Conservation (phyloP, 2,329 filamentous ascomycete genomes). For the Torrubiella hemipterigena region DNA sequence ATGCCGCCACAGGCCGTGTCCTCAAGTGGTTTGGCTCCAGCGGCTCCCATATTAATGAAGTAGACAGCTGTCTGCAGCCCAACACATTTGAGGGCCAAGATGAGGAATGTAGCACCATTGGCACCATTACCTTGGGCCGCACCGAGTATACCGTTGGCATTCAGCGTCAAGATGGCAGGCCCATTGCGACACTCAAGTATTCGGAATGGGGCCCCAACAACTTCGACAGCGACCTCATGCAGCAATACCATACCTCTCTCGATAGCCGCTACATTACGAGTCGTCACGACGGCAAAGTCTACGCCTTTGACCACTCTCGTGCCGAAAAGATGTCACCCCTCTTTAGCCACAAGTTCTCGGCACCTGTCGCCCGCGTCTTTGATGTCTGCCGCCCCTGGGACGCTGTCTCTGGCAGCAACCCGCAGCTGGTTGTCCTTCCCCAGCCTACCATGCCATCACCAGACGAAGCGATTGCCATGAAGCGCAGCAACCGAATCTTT, state of each 20-base stretch:
- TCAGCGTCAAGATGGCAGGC: constrained; percentile 59
- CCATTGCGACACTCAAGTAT: constrained; percentile 82
- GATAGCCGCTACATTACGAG: constrained; percentile 86
- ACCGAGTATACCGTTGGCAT: constrained; percentile 88
- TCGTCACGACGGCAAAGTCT: constrained; percentile 71
- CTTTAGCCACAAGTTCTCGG: constrained; percentile 58
- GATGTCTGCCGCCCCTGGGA: constrained; percentile 70
- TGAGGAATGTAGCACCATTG: constrained; percentile 67
- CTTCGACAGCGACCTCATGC: constrained; percentile 74
- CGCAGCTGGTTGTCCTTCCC: constrained; percentile 71
- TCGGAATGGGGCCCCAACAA: constrained; percentile 94
- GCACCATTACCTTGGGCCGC: constrained; percentile 71
- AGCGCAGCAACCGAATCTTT: constrained; percentile 58
- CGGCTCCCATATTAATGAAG: constrained; percentile 54
- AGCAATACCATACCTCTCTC: constrained; percentile 67
- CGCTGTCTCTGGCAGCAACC: constrained; percentile 48
- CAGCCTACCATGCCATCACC: constrained; percentile 60
- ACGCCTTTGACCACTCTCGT: constrained; percentile 61
- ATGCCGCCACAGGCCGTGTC: constrained; percentile 73
- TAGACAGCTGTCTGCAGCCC: constrained; percentile 63
- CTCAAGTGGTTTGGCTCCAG: constrained; percentile 73
- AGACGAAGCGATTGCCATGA: constrained; percentile 35
- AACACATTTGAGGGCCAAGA: constrained; percentile 54
- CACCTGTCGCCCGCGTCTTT: constrained; percentile 78
- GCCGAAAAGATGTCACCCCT: constrained; percentile 38